phyloP scores from a whole-genome alignment of 164 flowering plant genomes.

The Piper betle region DNA sequence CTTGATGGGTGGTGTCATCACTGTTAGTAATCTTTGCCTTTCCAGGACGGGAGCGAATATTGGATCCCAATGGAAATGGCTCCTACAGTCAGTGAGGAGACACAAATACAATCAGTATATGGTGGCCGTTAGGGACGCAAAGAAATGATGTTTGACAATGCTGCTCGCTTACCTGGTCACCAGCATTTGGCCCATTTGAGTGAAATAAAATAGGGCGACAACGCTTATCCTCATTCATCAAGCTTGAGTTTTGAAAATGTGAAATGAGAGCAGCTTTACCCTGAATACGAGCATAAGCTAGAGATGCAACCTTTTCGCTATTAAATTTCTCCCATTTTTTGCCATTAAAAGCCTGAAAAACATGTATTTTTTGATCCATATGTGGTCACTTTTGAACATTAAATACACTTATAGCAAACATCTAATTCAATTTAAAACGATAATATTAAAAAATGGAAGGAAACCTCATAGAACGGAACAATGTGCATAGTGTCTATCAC shows the following conservation, averaged over 20 bases:
- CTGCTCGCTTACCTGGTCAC: conserved; percentile 48
- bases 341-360: conserved; percentile 63
- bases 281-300: conserved; percentile 85
- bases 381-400: background rate
- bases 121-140: background rate
- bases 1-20: conserved; percentile 43
- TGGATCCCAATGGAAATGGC: conserved; percentile 81
- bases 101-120: background rate
- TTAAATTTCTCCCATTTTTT: conserved; percentile 93
- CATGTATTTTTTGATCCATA: background rate
- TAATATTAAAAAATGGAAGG: background rate
- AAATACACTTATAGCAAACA: background rate
- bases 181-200: conserved; percentile 87
- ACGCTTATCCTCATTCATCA: conserved; percentile 92
- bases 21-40: conserved; percentile 22
- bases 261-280: conserved; percentile 79
- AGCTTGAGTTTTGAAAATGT: conserved; percentile 87
- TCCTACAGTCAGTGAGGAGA: conserved; percentile 28
- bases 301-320: conserved; percentile 83
- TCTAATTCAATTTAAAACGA: background rate
- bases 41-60: conserved; percentile 42
- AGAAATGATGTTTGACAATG: background rate
- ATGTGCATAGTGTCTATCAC: conserved; percentile 58
- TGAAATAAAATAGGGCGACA: conserved; percentile 86
- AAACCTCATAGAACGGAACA: conserved; percentile 60